Evolutionary conservation across 139 green algal species (phyloP).

Genomic region (Chlamydomonas sp.): DNA sequence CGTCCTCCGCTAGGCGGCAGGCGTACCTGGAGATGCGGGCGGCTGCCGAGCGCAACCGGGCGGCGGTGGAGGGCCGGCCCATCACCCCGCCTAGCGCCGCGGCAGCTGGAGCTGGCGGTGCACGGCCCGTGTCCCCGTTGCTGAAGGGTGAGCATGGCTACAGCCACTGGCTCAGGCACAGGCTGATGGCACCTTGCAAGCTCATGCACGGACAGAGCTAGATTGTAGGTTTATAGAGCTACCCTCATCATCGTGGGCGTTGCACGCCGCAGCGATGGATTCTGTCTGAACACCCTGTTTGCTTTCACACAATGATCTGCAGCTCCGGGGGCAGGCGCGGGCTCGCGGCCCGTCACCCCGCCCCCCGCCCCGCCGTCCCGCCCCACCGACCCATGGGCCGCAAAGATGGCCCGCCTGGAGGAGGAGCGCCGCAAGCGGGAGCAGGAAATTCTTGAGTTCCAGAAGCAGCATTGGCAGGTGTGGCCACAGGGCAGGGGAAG

Average conservation of each 20-base stretch:
- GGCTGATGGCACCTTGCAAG: too few species aligned
- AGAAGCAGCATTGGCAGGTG: conserved; percentile 51
- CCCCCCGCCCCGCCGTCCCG: neutral
- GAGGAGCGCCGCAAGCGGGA: conserved; percentile 42
- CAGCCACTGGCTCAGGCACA: too few species aligned
- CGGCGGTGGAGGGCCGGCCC: neutral
- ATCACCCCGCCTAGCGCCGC: neutral
- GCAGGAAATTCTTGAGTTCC: conserved; percentile 52
- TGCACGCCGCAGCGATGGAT: too few species aligned
- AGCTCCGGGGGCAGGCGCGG: neutral
- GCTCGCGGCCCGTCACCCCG: neutral
- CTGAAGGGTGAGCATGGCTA: too few species aligned
- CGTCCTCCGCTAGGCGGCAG: neutral
- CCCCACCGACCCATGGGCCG: conserved; percentile 20
- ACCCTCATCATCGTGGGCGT: too few species aligned
- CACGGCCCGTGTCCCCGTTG: neutral
- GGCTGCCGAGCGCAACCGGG: conserved; percentile 45
- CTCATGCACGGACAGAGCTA: too few species aligned
- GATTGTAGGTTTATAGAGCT: too few species aligned
- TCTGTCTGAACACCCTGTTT: too few species aligned
- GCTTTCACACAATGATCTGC: neutral
- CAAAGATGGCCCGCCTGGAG: conserved; percentile 34
- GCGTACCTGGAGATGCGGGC: conserved; percentile 37
- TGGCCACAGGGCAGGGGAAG: neutral
- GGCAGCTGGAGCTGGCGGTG: neutral